Percentiles rank a stretch among this genome's conserved stretches.
Conservation (phyloP, 148 eudicot genomes). For the Amaranthus cruentus region DNA sequence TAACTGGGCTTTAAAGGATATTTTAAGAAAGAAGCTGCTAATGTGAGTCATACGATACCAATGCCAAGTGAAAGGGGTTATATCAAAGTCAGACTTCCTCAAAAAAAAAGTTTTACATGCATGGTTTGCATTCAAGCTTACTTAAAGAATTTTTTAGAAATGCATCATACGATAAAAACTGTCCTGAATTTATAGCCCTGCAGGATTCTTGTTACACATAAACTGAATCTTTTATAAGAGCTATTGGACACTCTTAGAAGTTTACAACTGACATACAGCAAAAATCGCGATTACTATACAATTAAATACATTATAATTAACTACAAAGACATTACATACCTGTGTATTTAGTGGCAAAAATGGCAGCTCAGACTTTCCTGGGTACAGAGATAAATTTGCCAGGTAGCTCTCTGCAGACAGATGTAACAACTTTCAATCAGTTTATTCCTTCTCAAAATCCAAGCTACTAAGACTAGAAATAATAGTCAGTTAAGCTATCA, state of each 20-base stretch:
- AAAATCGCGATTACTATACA: background rate
- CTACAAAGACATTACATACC: conserved; percentile 31
- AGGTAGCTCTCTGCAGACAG: conserved; percentile 74
- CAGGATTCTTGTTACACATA: background rate
- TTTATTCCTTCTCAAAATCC: background rate
- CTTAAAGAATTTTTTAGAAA: too few species aligned
- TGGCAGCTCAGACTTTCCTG: conserved; percentile 88
- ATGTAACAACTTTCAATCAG: conserved; percentile 3
- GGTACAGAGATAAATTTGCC: conserved; percentile 90
- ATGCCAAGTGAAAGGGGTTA: too few species aligned
- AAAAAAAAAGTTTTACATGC: too few species aligned
- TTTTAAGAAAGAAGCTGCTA: too few species aligned
- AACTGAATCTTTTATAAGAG: background rate
- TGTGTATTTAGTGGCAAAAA: conserved; percentile 86
- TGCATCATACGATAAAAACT: background rate
- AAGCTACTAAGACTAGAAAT: background rate
- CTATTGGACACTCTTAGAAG: background rate
- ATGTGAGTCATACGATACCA: too few species aligned
- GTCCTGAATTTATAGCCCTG: background rate
- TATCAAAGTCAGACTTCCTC: too few species aligned
- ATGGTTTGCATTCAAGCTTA: too few species aligned
- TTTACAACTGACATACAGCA: background rate
- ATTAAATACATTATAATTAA: background rate
- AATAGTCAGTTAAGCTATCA: conserved; percentile 17
- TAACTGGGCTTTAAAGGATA: too few species aligned